These are phyloP conservation scores for Talaromyces albobiverticillius DNA, from an alignment of 2,329 filamentous ascomycete genomes.

Conservation along the genomic window DNA sequence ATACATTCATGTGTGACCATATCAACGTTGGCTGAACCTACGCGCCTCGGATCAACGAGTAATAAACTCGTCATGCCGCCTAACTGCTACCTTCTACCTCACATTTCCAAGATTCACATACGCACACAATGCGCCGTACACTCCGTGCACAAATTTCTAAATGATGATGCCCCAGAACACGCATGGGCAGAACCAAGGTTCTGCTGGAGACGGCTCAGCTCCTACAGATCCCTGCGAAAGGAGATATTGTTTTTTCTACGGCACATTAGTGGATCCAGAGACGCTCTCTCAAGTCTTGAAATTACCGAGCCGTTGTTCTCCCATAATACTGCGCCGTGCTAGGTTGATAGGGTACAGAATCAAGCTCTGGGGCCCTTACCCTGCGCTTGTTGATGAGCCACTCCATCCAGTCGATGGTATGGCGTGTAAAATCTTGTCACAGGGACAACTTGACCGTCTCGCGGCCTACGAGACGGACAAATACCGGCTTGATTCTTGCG, in stretches of 20 bases:
- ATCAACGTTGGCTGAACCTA: too few relatives aligned
- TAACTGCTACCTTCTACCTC: too few relatives aligned
- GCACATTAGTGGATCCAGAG: neutral
- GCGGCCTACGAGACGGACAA: constrained; percentile 15
- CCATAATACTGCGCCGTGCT: neutral
- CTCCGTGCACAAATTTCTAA: neutral
- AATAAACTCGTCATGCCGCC: too few relatives aligned
- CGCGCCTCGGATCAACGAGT: too few relatives aligned
- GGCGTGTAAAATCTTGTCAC: neutral
- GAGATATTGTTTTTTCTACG: neutral
- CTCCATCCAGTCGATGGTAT: neutral
- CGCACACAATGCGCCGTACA: too few relatives aligned
- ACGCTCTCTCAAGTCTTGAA: neutral
- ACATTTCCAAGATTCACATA: too few relatives aligned
- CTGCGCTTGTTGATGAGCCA: neutral
- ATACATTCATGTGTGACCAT: too few relatives aligned
- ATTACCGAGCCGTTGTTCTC: neutral
- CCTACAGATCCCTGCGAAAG: neutral
- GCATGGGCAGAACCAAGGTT: too few relatives aligned
- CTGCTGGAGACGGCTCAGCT: too few relatives aligned
- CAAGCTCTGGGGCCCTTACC: neutral
- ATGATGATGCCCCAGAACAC: neutral
- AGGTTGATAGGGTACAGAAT: neutral
- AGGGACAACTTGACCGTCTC: constrained; percentile 15
- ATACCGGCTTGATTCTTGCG: constrained; percentile 9